Base-by-base conservation (phyloP, 441 rosid genomes). In the Melastoma candidum region DNA sequence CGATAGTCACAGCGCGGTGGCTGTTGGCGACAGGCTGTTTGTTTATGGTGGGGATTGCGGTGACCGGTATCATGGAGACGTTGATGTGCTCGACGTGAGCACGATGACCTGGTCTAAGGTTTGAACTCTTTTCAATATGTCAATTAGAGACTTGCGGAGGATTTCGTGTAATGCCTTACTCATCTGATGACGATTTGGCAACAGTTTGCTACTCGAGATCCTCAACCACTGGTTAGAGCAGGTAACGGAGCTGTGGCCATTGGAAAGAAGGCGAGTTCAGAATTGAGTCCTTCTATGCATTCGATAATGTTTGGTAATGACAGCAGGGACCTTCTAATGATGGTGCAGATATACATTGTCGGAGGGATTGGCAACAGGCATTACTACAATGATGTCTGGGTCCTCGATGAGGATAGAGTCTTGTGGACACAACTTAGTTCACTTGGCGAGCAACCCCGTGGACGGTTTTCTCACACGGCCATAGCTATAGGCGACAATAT, bases 41-140 rank as follows among this genome's bases (percentile, higher is more conserved):
- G 82, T 80, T 11, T 78, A 82, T 47, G 94, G 90, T 11, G 94
- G 90, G 7, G 94, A 85, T 62, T 71, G 87, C 7, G 94, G 89
- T 10, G 79, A 82, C 62, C 69, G 79, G 43, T 85, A 80, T 66
- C 68, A 76, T 54, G 94, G 90, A 14, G 83, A 70, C 53, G 74
- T 82, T n/a, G 85, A 77, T 54, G 63, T 82, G 45, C 74, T 82
- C 4, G 81, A 82, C 59, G 55, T 72, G 53, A 72, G 67, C 39
- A 72, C 72, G 9, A 53, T 74, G 51, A 80, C 78, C 22, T 85
- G 94, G 94, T 68, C 78, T 24, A 74, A 65, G 86, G 84, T 72
- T 73, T 56, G 48, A 41, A 54, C 27, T 44, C 58, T 53, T 24
- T 44, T 24, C 2, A 7, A 11, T 8, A n/a, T 2, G 13, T 26